phyloP scores from a whole-genome alignment of 768 basidiomycete genomes.

The Mycena olivaceomarginata region DNA sequence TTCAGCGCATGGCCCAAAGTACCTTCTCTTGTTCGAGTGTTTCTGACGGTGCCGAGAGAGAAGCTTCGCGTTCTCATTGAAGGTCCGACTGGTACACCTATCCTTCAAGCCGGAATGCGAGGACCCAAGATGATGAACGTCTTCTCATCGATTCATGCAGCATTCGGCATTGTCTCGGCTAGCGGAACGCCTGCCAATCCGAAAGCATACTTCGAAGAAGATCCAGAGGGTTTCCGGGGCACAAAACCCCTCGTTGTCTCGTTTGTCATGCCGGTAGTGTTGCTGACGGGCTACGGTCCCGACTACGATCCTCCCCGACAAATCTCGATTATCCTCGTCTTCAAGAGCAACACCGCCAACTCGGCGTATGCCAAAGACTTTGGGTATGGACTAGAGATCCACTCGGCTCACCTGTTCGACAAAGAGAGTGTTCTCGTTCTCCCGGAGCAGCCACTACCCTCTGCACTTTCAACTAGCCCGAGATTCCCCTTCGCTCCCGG shows the following conservation, averaged over 20 bases:
- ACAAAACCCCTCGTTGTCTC: slow-evolving; percentile 32
- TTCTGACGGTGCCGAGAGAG: too few species aligned
- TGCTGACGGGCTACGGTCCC: slow-evolving; percentile 26
- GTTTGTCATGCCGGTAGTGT: slow-evolving; percentile 31
- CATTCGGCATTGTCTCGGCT: slow-evolving; percentile 36
- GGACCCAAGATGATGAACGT: slow-evolving; percentile 36
- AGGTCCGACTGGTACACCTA: slow-evolving; percentile 6
- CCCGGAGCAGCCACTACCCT: slow-evolving; percentile 30
- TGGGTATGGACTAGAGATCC: slow-evolving; percentile 17
- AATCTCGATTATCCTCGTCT: slow-evolving; percentile 19
- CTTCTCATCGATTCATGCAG: slow-evolving; percentile 43
- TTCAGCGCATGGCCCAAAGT: slow-evolving; percentile 38
- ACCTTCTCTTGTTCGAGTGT: slow-evolving; percentile 20
- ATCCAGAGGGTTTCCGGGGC: slow-evolving; percentile 34
- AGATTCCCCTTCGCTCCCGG: slow-evolving; percentile 10
- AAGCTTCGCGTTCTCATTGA: slow-evolving; percentile 18
- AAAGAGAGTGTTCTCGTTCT: slow-evolving; percentile 26
- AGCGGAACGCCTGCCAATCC: slow-evolving; percentile 41
- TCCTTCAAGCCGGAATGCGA: slow-evolving; percentile 36
- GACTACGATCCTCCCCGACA: slow-evolving; percentile 21
- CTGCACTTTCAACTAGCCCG: not conserved
- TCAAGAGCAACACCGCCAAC: slow-evolving; percentile 28
- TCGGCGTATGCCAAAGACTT: slow-evolving; percentile 11
- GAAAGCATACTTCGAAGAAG: slow-evolving; percentile 43
- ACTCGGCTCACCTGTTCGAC: slow-evolving; percentile 25